Conservation (phyloP, 2,329 filamentous ascomycete genomes). For the Fusarium bulbicola region DNA sequence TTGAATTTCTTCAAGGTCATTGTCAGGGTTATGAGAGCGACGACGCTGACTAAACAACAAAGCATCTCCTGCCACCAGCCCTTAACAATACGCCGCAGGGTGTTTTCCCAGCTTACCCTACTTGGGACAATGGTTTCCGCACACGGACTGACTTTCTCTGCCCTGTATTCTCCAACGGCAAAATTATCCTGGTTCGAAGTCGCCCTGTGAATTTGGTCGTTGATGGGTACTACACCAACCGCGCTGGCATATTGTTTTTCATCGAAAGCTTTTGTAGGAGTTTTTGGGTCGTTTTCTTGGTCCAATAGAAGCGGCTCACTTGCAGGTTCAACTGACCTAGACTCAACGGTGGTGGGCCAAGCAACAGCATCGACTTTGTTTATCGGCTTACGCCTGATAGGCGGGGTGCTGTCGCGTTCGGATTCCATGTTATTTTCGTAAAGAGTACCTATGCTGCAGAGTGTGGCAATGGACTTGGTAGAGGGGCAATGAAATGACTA, state of each 20-base stretch:
- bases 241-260: background rate
- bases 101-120: background rate
- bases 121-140: background rate
- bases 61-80: conserved; percentile 7
- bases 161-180: background rate
- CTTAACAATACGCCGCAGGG: background rate
- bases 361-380: background rate
- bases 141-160: background rate
- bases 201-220: background rate
- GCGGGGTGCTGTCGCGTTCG: background rate
- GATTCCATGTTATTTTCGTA: background rate
- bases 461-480: background rate
- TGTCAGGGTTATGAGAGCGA: background rate
- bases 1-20: background rate
- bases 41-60: background rate
- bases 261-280: background rate
- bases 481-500: background rate
- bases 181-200: background rate
- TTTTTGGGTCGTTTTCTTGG: background rate
- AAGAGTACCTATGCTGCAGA: background rate
- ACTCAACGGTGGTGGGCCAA: background rate
- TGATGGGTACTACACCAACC: background rate
- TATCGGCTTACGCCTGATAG: background rate
- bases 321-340: background rate
- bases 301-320: background rate